Base-by-base conservation (phyloP, 768 basidiomycete genomes). In the Amanita fuliginea region DNA sequence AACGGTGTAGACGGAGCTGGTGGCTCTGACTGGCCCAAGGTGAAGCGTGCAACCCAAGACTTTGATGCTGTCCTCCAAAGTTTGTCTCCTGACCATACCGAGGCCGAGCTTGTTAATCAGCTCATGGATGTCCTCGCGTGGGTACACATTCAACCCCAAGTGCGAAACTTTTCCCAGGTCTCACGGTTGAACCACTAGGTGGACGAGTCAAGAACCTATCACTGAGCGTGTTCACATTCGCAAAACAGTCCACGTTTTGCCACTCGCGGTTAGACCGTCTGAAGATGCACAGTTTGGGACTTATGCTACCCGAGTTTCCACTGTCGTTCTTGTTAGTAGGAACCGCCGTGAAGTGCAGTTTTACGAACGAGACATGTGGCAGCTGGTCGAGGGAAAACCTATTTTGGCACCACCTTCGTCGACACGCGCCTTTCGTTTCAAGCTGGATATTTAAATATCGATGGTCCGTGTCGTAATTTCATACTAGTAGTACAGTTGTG, bases 251-350 rank as follows among this genome's bases (percentile, higher is more conserved):
- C 72, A 77, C 21, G 80, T 83, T 42, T 62, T 67, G 28, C 83
- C 84, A n/a, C 21, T 83, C 21, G 54, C 53, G 24, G 55, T 72
- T 44, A 62, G 58, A 46, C 53, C 69, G 53, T 65, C 64, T 30
- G 61, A 59, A 24, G 51, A 36, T 34, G 40, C 36, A 22, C 55
- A 36, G 11, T 54, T 41, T 16, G 58, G 51, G 21, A 60, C 59
- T 52, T 87, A 86, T 57, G 87, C 75, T 39, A 91, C 88, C 30
- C 81, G 87, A 13, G 62, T 85, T 46, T 76, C 87, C 37, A 88
- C 83, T 3, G 76, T 86, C 35, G 59, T 91, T 44, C 73, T 91
- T 49, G 67, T 91, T 16, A 70, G 70, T 50, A 75, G 72, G 53
- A 70, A 71, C 46, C 81, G 85, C 46, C 81, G 85, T 22, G 62